phyloP scores from a whole-genome alignment of 345 rosid species.

The Bruguiera parviflora region DNA sequence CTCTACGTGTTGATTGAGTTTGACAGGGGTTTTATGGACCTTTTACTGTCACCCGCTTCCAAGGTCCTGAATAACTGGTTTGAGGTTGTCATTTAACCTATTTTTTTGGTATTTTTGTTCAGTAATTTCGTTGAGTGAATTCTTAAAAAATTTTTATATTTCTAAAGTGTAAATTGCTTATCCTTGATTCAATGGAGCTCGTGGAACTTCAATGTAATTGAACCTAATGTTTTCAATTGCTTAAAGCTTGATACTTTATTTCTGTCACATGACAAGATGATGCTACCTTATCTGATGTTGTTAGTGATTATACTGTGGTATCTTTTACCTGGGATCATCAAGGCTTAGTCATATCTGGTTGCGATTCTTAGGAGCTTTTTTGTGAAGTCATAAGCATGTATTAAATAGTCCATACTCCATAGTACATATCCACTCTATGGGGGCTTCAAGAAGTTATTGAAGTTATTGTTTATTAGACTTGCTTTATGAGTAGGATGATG shows the following conservation, averaged over 20 bases:
- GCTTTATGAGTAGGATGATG: neutral
- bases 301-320: neutral
- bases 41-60: constrained; percentile 75
- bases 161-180: neutral
- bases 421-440: neutral
- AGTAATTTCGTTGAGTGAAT: neutral
- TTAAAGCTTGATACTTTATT: neutral
- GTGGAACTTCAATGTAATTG: neutral
- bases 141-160: neutral
- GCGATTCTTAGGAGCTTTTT: neutral
- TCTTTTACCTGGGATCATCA: neutral
- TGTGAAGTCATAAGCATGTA: too few species aligned
- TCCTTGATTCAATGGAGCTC: neutral
- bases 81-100: constrained; percentile 48
- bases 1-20: constrained; percentile 7
- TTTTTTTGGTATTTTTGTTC: constrained; percentile 3
- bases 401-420: neutral
- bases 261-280: neutral
- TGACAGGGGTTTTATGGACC: constrained; percentile 79
- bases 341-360: neutral
- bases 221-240: neutral
- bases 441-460: neutral
- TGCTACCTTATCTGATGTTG: neutral
- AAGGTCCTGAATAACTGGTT: constrained; percentile 90
- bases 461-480: neutral